Conservation (phyloP, 768 basidiomycete species). For the Pholiota microspora region DNA sequence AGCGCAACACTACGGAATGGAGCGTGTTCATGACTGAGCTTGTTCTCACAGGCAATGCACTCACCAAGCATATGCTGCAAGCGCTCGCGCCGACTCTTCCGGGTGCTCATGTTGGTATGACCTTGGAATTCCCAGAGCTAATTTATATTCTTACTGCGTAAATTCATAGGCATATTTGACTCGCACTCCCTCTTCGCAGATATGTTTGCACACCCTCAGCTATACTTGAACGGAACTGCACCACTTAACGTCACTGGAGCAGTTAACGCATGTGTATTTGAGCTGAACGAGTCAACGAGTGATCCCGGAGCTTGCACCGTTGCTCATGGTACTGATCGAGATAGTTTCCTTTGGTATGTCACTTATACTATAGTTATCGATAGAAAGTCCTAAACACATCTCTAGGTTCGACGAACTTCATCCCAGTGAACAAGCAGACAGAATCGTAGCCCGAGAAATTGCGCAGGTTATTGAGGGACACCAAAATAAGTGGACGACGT, state of each 20-base stretch:
- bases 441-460: conserved; percentile 53
- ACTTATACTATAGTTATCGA: conserved; percentile 6
- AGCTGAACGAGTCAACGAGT: conserved; percentile 26
- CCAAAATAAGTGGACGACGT: conserved; percentile 44
- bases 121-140: background rate
- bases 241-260: conserved; percentile 58
- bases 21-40: conserved; percentile 54
- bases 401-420: conserved; percentile 55
- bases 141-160: background rate
- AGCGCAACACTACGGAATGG: conserved; percentile 58
- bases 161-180: conserved; percentile 52
- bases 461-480: conserved; percentile 43
- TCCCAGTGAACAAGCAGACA: conserved; percentile 56
- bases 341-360: conserved; percentile 61
- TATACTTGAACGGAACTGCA: conserved; percentile 63
- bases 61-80: conserved; percentile 50
- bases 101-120: conserved; percentile 57
- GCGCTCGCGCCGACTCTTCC: conserved; percentile 44
- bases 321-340: conserved; percentile 41
- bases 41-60: conserved; percentile 46
- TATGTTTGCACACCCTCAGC: conserved; percentile 47
- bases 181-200: conserved; percentile 60
- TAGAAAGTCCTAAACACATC: background rate
- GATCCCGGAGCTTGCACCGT: conserved; percentile 31
- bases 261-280: conserved; percentile 46